phyloP scores from a whole-genome alignment of 805 yeast genomes.

The Brettanomyces bruxellensis region DNA sequence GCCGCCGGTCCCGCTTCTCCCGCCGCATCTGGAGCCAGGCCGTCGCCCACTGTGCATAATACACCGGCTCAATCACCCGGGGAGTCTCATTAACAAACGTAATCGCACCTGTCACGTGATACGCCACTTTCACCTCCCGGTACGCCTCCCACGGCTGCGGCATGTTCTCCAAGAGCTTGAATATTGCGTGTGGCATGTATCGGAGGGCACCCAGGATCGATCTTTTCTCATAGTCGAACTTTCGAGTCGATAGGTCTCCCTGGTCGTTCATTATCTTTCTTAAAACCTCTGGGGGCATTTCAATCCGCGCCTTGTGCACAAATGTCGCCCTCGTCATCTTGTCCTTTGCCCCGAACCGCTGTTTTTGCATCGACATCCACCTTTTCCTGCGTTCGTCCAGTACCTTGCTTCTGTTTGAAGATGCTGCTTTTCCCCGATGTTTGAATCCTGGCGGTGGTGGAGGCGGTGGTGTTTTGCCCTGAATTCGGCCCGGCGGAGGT shows the following conservation, averaged over 20 bases:
- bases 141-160: conserved; percentile 97
- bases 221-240: conserved; percentile 75
- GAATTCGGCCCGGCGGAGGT: neutral
- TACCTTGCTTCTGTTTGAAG: neutral
- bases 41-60: conserved; percentile 92
- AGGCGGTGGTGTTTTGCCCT: conserved; percentile 17
- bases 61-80: conserved; percentile 85
- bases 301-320: conserved; percentile 55
- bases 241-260: conserved; percentile 73
- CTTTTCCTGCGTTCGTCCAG: conserved; percentile 8
- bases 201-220: conserved; percentile 86
- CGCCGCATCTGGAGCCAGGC: conserved; percentile 90
- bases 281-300: conserved; percentile 91
- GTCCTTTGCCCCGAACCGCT: conserved; percentile 34
- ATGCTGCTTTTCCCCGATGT: conserved; percentile 15
- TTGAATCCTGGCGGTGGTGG: conserved; percentile 25
- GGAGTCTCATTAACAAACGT: conserved; percentile 93
- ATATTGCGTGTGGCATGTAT: conserved; percentile 90
- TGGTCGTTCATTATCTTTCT: conserved; percentile 77
- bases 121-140: conserved; percentile 79
- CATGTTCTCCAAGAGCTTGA: conserved; percentile 87
- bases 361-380: conserved; percentile 61
- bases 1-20: conserved; percentile 84
- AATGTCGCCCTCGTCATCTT: conserved; percentile 30
- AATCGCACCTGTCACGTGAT: conserved; percentile 88